Conservation (phyloP, 192 early-diverging fungal genomes). For the Coemansia sp. region DNA sequence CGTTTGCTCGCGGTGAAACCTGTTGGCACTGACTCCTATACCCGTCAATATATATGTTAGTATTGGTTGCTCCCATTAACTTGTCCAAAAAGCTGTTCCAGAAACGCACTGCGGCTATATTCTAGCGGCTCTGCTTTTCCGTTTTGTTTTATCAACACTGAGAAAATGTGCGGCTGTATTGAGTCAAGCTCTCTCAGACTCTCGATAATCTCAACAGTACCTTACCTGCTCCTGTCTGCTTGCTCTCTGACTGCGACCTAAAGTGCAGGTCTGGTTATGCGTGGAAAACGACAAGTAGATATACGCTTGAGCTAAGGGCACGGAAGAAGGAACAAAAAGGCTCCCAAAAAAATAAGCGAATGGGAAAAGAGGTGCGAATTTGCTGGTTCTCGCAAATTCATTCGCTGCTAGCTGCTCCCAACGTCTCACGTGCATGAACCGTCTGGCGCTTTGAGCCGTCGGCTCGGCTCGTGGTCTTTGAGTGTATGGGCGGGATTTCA, state of each 20-base stretch:
- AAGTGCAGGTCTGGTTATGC: background rate
- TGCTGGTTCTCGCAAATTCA: slow-evolving; percentile 1
- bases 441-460: background rate
- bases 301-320: slow-evolving; percentile 2
- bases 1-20: background rate
- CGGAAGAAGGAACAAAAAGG: slow-evolving; percentile 5
- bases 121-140: background rate
- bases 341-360: slow-evolving; percentile 7
- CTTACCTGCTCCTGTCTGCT: background rate
- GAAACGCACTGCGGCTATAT: slow-evolving; percentile 2
- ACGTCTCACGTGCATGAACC: background rate
- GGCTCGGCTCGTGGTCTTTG: slow-evolving; percentile 7
- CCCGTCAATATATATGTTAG: background rate
- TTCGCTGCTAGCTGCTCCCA: background rate
- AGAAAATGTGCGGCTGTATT: background rate
- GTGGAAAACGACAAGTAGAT: background rate
- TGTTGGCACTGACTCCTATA: background rate
- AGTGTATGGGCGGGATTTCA: background rate
- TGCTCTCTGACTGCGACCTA: background rate
- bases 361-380: slow-evolving; percentile 8
- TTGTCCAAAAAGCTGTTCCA: background rate
- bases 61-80: background rate
- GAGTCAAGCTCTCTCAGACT: background rate
- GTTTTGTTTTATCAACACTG: background rate
- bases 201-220: background rate